A percentile compares a stretch with the other conserved stretches of the same genome.
These are phyloP conservation scores for Phialophora tarda DNA, from an alignment of 2,329 filamentous ascomycete genomes.

Conservation along the genomic window DNA sequence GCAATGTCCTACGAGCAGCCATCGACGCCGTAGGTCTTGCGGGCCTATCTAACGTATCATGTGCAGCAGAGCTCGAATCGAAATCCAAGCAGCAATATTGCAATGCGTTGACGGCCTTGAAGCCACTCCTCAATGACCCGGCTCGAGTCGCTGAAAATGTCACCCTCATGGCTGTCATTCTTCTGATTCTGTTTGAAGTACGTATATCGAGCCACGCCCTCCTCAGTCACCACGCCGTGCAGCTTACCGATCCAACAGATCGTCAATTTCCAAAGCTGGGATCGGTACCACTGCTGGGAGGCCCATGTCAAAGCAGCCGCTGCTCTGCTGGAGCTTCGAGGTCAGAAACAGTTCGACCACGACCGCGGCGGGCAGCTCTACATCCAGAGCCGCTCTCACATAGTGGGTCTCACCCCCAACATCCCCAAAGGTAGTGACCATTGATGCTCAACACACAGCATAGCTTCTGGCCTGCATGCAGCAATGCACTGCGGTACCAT, in stretches of 20 bases:
- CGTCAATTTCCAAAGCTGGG: conserved; percentile 21
- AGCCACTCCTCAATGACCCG: conserved; percentile 42
- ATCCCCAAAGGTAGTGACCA: neutral
- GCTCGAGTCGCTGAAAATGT: conserved; percentile 45
- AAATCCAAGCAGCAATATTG: conserved; percentile 21
- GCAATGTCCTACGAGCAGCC: conserved; percentile 7
- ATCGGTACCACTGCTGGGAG: conserved; percentile 20
- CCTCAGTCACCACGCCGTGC: neutral
- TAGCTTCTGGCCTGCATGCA: conserved; percentile 26
- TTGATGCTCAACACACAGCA: neutral
- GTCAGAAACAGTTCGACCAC: conserved; percentile 28
- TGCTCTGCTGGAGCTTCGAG: conserved; percentile 36
- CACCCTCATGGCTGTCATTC: conserved; percentile 47
- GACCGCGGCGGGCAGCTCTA: conserved; percentile 31
- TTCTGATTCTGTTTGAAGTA: conserved; percentile 48
- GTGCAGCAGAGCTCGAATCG: neutral
- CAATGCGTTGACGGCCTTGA: conserved; percentile 59
- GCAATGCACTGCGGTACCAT: conserved; percentile 18
- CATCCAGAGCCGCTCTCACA: conserved; percentile 36
- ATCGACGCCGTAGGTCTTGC: conserved; percentile 23
- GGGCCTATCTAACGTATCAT: conserved; percentile 19
- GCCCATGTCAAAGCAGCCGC: conserved; percentile 33
- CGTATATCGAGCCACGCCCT: conserved; percentile 19
- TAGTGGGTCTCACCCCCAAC: conserved; percentile 19
- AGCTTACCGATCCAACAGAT: conserved; percentile 12